Conservation (phyloP, 148 eudicot genomes). For the Polygonum maritimum region DNA sequence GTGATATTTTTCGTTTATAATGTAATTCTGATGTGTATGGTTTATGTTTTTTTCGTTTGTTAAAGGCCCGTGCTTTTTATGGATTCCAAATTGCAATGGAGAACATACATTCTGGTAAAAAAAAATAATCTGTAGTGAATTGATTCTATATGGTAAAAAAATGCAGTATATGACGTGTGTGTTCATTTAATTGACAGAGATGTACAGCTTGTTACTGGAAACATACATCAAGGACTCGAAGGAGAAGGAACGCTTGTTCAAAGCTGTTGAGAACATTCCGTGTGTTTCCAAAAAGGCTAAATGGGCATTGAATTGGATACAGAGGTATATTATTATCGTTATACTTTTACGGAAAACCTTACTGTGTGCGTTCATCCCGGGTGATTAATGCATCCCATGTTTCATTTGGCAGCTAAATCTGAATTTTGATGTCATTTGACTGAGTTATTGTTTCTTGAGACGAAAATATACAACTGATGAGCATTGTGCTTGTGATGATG, state of each 20-base stretch:
- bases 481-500: background rate
- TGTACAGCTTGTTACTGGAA: conserved; percentile 82
- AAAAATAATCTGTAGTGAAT: background rate
- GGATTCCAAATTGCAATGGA: conserved; percentile 91
- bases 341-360: background rate
- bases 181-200: conserved; percentile 34
- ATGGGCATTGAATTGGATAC: conserved; percentile 79
- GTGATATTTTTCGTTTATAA: background rate
- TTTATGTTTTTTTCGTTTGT: background rate
- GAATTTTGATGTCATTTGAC: background rate
- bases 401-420: background rate
- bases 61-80: conserved; percentile 85
- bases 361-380: background rate
- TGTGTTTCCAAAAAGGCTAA: conserved; percentile 63
- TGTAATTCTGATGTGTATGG: background rate
- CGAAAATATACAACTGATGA: background rate
- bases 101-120: conserved; percentile 85
- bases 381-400: background rate
- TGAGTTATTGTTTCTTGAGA: background rate
- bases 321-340: conserved; percentile 36
- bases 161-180: conserved; percentile 1
- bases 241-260: conserved; percentile 59
- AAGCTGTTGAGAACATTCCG: conserved; percentile 71
- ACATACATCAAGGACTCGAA: conserved; percentile 60
- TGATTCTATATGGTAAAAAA: background rate